Evolutionary conservation across 371 early-diverging fungal genomes (phyloP), one percentile per base, ranked within the genome.

Genomic region (Mycotypha africana): DNA sequence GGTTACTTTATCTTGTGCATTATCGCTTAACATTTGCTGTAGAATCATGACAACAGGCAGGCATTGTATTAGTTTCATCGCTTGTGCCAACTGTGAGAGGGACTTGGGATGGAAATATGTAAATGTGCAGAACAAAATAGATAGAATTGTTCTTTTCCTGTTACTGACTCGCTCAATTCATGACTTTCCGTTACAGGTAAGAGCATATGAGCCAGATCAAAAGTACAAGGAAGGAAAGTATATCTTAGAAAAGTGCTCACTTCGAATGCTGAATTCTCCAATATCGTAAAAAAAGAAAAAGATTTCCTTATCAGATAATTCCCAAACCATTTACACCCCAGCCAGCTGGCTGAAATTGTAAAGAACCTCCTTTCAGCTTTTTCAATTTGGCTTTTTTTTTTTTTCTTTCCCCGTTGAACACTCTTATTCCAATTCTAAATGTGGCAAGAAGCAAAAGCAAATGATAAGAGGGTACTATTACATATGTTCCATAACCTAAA

Each of bases 201-300:
- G 76, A 36, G 84, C 88, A 9, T 81, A 65, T 45, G 78, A 78
- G 47, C 56, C 62, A 21, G 50, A 65, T 1, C 78, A 88, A 50
- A 81, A 72, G 46, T 88, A 84, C 68, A 88, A 88, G 60, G 85
- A 88, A 51, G 86, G 85, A 16, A 79, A 73, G 55, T 85, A 73
- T 56, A 79, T 87, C 28, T 59, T 87, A 11, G 79, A 76, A 36
- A 60, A 60, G 40, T 16, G 24, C 12, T 16, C 17, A 0, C 33
- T 51, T 23, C 47, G 26, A 38, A 39, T 39, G 17, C n/a, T 39
- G 7, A 30, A n/a, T 31, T n/a, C 9, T 11, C 15, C 4, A 33
- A 11, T 33, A 6, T 33, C 9, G 4, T 33, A 6, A 33, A 14
- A 33, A n/a, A 33, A 33, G 15, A n/a, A n/a, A 33, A 33, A 28